A percentile compares a stretch with the other conserved stretches of the same genome.
phyloP scores from a whole-genome alignment of 345 rosid genomes.

The Populus davidiana region DNA sequence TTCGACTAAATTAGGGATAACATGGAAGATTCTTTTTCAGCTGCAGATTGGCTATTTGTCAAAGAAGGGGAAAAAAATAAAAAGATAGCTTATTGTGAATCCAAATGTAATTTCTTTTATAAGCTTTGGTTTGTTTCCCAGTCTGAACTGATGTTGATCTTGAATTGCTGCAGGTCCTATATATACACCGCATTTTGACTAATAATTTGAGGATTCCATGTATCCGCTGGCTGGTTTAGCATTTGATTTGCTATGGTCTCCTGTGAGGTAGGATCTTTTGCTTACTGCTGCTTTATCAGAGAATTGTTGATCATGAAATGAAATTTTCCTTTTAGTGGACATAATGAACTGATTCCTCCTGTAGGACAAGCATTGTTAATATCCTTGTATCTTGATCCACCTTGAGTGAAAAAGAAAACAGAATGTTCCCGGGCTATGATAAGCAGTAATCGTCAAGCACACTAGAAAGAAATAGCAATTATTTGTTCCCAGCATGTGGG shows the following conservation, averaged over 20 bases:
- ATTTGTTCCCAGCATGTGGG: not conserved
- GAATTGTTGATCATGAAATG: too few relatives aligned
- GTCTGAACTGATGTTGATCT: conserved; percentile 4
- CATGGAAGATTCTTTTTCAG: conserved; percentile 8
- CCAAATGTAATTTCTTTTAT: not conserved
- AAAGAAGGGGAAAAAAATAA: not conserved
- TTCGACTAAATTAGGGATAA: not conserved
- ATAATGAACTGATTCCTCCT: too few relatives aligned
- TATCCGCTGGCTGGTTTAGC: not conserved
- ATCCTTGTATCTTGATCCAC: too few relatives aligned
- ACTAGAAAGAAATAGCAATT: not conserved
- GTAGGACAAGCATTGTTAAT: too few relatives aligned
- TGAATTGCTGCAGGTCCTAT: conserved; percentile 6
- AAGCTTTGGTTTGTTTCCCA: not conserved
- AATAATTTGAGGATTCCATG: not conserved
- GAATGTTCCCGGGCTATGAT: too few relatives aligned
- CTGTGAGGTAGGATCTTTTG: not conserved
- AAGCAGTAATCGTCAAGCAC: too few relatives aligned
- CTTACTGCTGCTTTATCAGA: too few relatives aligned
- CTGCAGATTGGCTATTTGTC: conserved; percentile 10
- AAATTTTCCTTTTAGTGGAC: too few relatives aligned
- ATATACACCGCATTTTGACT: not conserved
- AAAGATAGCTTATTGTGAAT: not conserved
- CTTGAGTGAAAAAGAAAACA: too few relatives aligned
- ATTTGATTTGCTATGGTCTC: not conserved